Evolutionary conservation across 768 basidiomycete genomes (phyloP).

Genomic region (Lentinula detonsa): DNA sequence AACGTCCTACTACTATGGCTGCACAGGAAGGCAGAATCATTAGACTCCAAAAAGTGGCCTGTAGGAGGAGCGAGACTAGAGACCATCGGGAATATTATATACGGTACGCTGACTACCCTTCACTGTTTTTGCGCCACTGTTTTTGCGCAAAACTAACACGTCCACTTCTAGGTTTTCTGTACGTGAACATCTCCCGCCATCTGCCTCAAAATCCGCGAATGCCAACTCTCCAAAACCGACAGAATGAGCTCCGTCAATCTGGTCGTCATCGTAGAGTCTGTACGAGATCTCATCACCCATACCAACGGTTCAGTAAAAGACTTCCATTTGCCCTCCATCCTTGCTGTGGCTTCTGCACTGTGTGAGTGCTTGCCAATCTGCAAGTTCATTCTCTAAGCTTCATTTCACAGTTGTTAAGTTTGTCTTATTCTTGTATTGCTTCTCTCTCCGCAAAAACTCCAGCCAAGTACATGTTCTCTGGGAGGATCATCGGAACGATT

Average conservation of each 20-base stretch:
- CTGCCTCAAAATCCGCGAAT: neutral
- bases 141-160: neutral
- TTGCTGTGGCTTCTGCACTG: conserved; percentile 79
- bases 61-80: conserved; percentile 84
- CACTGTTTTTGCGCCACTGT: neutral
- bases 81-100: conserved; percentile 85
- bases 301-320: conserved; percentile 42
- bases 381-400: neutral
- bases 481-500: conserved; percentile 94
- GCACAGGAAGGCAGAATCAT: conserved; percentile 60
- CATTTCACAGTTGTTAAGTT: conserved; percentile 66
- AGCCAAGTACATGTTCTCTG: conserved; percentile 92
- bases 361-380: conserved; percentile 34
- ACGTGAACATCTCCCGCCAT: conserved; percentile 3
- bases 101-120: conserved; percentile 33
- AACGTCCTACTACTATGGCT: conserved; percentile 76
- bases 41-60: conserved; percentile 88
- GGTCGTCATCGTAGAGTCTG: conserved; percentile 84
- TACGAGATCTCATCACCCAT: conserved; percentile 59
- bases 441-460: conserved; percentile 67
- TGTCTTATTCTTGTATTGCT: conserved; percentile 83
- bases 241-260: conserved; percentile 93
- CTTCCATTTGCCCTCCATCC: conserved; percentile 77
- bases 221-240: neutral
- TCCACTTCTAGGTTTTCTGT: conserved; percentile 33